Base-by-base conservation (phyloP, 1,284 basidiomycete genomes). In the Singerocomus inundabilis region DNA sequence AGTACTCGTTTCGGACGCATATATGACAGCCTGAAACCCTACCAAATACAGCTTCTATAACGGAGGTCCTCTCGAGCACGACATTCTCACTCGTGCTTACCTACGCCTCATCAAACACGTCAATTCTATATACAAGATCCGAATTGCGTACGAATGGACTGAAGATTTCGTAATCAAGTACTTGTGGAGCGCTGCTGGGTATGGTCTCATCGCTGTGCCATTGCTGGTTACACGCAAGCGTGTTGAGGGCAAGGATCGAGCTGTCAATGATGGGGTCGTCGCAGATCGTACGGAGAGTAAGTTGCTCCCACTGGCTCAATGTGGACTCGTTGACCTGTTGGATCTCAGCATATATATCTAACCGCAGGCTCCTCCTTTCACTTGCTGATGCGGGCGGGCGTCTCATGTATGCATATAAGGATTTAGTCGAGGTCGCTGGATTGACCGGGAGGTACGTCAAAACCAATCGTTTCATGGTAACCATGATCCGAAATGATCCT, bases 161-260 rank as follows among this genome's bases (percentile, higher is more conserved):
- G 91, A 95, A 63, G 93, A 96, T 72, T 92, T 91, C 58, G 87
- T 96, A 9, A 93, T 95, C 75, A 95, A 96, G 68, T 96, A 96
- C 66, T 73, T 92, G 10, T 96, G 93, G 93, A 93, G 89, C 21
- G 93, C 92, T 0, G 85, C 86, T 7, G 93, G 93, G 0, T 96
- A 95, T 65, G 81, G 80, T 6, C 77, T 97, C 26, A 96, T 96
- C 63, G 91, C 91, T 5, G 86, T 96, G 7, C 93, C 93, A 0
- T 78, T 95, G 15, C 74, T 95, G 40, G 84, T 89, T 56, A 85
- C 80, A 1, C 61, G 73, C 26, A 69, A 67, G 34, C 55, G 49
- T n/a, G 38, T 44, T 42, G 46, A 36, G 39, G 41, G 34, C 1
- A 55, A 26, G 25, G 33, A 48, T 29, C 46, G 18, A 8, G 45